These are phyloP conservation scores for Trichomonascaceae sp. DNA, from an alignment of 1,139 yeast species.

Conservation along the genomic window DNA sequence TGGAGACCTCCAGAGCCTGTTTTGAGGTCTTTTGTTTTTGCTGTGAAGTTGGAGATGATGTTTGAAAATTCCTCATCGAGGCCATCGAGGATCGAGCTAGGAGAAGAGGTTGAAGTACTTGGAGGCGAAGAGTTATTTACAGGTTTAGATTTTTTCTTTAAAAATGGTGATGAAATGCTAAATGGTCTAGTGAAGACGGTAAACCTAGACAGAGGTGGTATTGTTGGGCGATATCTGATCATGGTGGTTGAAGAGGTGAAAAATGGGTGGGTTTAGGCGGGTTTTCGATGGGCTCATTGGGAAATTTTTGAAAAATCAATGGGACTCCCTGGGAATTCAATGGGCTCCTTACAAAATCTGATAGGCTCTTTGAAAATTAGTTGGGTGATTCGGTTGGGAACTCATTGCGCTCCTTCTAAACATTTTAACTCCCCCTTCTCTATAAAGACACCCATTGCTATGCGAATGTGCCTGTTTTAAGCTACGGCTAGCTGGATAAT, in stretches of 20 bases:
- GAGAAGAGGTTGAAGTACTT: not conserved
- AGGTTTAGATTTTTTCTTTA: not conserved
- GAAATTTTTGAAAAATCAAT: too few species aligned
- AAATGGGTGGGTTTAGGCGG: not conserved
- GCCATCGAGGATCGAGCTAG: constrained; percentile 16
- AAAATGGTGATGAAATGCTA: not conserved
- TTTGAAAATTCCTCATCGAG: constrained; percentile 44
- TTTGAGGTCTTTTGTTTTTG: constrained; percentile 54
- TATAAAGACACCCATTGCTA: too few species aligned
- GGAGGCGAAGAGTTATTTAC: not conserved
- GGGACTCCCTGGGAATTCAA: not conserved
- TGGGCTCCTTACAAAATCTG: too few species aligned
- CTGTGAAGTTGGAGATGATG: constrained; percentile 48
- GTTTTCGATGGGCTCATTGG: not conserved
- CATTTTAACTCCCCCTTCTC: too few species aligned
- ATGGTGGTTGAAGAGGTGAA: not conserved
- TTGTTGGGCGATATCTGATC: not conserved
- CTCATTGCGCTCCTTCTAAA: too few species aligned
- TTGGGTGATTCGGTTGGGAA: too few species aligned
- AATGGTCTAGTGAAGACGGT: not conserved
- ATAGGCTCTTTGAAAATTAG: too few species aligned
- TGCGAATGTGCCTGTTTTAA: too few species aligned
- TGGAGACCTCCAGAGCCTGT: constrained; percentile 63
- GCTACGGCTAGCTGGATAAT: too few species aligned
- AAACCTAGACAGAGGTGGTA: not conserved